Evolutionary conservation across 169 alveolate genomes (phyloP), one percentile per base, ranked within the genome.

Genomic region (Plasmodium fragile): DNA sequence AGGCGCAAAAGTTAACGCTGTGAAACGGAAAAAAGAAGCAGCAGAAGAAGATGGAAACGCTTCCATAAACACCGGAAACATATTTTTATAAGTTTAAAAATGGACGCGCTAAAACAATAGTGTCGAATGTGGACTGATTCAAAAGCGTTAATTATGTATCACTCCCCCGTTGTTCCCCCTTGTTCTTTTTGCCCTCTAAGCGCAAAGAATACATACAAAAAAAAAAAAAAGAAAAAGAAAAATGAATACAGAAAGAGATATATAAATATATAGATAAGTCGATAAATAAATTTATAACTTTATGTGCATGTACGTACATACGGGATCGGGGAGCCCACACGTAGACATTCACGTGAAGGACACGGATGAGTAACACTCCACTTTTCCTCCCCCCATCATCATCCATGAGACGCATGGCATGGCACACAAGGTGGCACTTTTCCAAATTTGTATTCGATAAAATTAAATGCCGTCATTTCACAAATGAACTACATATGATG

Each of bases 111-210:
- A 43, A 28, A 82, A 81, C 89, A 82, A 82, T 43, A 52, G 16
- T n/a, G 73, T n/a, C 59, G 71, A 82, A 22, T 49, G 55, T 81
- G 22, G 41, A 81, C 39, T 49, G 59, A n/a, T 53, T 81, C 52
- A 81, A 81, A 81, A 49, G 39, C 34, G 55, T 81, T 81, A 81
- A 81, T 81, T 81, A 81, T 78, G 43, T 43, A 78, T 81, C 65
- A 81, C 30, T 39, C 53, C 34, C 34, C 41, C 59, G n/a, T 32
- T 43, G 39, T 11, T 79, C 28, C 59, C 28, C 52, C 55, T 8
- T 81, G 53, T 81, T 30, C 81, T 82, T 28, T 22, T 81, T 25
- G 28, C 13, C 72, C 30, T 4, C 22, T 25, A 5, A 16, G 65
- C 89, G 28, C 30, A 59, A 53, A 81, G 65, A 81, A 52, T 22